Conservation (phyloP, 768 basidiomycete species). For the Kwoniella dejecticola region DNA sequence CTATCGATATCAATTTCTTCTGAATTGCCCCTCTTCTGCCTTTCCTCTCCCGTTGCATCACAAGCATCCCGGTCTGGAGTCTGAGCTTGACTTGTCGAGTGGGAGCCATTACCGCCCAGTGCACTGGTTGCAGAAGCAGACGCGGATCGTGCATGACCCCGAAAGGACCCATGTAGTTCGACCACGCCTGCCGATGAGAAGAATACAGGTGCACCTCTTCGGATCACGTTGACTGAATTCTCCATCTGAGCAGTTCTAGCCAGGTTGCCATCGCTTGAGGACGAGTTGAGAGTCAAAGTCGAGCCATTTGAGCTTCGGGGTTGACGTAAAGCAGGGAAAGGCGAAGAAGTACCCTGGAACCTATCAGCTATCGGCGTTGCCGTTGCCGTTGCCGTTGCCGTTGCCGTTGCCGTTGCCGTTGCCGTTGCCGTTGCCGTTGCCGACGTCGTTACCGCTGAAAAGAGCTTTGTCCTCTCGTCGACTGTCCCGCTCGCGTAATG, state of each 20-base stretch:
- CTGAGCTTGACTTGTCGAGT: not conserved
- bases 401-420: too few relatives aligned
- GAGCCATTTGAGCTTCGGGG: slow-evolving; percentile 30
- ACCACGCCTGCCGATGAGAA: slow-evolving; percentile 32
- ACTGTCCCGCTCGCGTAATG: slow-evolving; percentile 34
- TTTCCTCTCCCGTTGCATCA: not conserved
- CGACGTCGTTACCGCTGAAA: too few relatives aligned
- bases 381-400: slow-evolving; percentile 9
- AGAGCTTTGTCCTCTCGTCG: slow-evolving; percentile 28
- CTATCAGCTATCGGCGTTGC: slow-evolving; percentile 49
- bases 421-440: too few relatives aligned
- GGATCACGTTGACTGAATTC: slow-evolving; percentile 31
- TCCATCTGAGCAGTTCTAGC: not conserved
- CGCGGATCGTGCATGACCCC: slow-evolving; percentile 4
- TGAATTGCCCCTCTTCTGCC: slow-evolving; percentile 9
- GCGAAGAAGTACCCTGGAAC: slow-evolving; percentile 28
- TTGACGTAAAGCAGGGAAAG: slow-evolving; percentile 20
- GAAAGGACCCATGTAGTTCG: slow-evolving; percentile 5
- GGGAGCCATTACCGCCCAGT: not conserved
- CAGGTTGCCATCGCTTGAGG: slow-evolving; percentile 9
- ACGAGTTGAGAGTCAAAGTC: not conserved
- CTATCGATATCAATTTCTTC: slow-evolving; percentile 1
- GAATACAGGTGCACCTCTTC: slow-evolving; percentile 42
- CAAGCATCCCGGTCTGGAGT: too few relatives aligned
- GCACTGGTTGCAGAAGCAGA: slow-evolving; percentile 12